Conservation (phyloP, 306 rosid species). For the Fagus sylvatica region DNA sequence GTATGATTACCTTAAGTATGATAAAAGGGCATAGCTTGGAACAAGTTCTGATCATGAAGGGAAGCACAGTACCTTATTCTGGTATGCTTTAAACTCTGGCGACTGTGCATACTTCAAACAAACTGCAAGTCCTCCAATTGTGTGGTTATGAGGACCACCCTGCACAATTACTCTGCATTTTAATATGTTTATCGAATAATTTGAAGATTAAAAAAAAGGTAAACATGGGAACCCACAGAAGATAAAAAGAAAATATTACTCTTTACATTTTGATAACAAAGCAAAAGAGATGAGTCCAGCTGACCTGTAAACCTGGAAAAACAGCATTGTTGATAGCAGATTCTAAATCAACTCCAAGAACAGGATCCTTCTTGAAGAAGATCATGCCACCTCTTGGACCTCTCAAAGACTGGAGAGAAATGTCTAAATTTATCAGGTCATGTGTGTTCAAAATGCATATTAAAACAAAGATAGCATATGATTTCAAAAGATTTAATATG, state of each 20-base stretch:
- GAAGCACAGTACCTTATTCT: slow-evolving; percentile 58
- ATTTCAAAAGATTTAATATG: slow-evolving; percentile 1
- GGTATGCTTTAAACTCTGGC: slow-evolving; percentile 75
- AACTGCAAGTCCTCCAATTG: slow-evolving; percentile 96
- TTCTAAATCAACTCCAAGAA: slow-evolving; percentile 79
- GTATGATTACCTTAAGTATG: not conserved
- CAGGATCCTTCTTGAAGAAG: slow-evolving; percentile 83
- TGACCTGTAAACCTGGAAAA: slow-evolving; percentile 91
- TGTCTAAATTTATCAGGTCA: slow-evolving; percentile 13
- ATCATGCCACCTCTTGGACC: slow-evolving; percentile 99
- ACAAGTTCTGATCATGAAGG: slow-evolving; percentile 12
- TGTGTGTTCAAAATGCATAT: not conserved
- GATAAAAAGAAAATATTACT: slow-evolving; percentile 10
- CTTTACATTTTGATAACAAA: not conserved
- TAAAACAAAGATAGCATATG: slow-evolving; percentile 3
- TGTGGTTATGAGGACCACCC: slow-evolving; percentile 99
- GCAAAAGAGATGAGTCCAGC: slow-evolving; percentile 25
- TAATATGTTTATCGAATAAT: not conserved
- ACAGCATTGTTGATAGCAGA: slow-evolving; percentile 91
- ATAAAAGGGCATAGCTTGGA: slow-evolving; percentile 19
- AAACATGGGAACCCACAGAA: slow-evolving; percentile 26
- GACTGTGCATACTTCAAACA: slow-evolving; percentile 80
- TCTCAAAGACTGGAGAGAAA: slow-evolving; percentile 69
- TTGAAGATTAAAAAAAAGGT: slow-evolving; percentile 7
- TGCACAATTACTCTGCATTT: slow-evolving; percentile 29